Base-by-base conservation (phyloP, 2,329 filamentous ascomycete genomes). In the Botryotinia globosa region DNA sequence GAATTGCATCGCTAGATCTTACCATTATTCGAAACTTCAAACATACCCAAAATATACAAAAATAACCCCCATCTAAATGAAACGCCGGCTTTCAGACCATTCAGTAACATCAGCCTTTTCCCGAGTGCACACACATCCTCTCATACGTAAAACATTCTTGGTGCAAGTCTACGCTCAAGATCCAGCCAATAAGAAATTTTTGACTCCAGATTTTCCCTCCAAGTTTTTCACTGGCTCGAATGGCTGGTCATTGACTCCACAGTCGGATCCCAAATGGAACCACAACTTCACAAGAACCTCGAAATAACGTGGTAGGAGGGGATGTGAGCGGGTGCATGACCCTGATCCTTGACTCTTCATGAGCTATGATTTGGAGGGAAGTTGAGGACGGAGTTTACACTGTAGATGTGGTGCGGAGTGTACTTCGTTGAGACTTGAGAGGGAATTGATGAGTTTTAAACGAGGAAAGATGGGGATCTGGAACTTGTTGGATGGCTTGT, bases 231-330 rank as follows among this genome's bases (percentile, higher is more conserved):
- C 37, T 61, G 58, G 58, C 37, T 61, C 22, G 58, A 39, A 22
- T 61, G 58, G 58, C 34, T 61, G 16, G 22, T 37, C 22, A 61
- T 48, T 25, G 44, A 65, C 69, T 45, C 69, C 69, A 71, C 59
- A 71, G 37, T 65, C 69, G 32, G 59, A 54, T 71, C 59, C 59
- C 69, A 45, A 64, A 71, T 56, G 59, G 29, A 58, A 39, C 61
- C n/a, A 32, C n/a, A n/a, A n/a, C n/a, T n/a, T n/a, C n/a, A n/a
- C 22, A 59, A 25, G 64, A 67, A 58, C 67, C 67, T 69, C 67
- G 65, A 61, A 69, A 69, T 61, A 71, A 71, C 69, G 69, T 71
- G 69, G 69, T 71, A 45, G 42, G 65, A 56, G 37, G 48, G 65
- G 51, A 61, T 69, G n/a, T 25, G 45, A 44, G 32, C 44, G 69